Evolutionary conservation across 2,329 filamentous ascomycete genomes (phyloP).

Genomic region (Penicillium sp.): DNA sequence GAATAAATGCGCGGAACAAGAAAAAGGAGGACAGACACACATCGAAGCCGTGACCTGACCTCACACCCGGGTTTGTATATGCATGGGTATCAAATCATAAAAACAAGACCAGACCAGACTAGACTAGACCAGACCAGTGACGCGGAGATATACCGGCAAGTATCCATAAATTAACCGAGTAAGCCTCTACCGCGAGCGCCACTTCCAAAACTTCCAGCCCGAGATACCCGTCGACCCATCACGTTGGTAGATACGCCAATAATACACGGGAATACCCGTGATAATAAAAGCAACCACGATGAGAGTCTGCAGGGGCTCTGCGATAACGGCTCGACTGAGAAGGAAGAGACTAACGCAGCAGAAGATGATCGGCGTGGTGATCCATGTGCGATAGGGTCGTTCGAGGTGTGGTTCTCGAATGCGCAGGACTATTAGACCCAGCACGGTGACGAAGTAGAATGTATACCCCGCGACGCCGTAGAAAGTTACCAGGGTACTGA

Average conservation of each 20-base stretch:
- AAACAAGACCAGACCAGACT: conserved; percentile 11
- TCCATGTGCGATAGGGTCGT: conserved; percentile 93
- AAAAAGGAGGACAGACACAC: neutral
- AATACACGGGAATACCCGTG: conserved; percentile 85
- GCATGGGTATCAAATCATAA: conserved; percentile 38
- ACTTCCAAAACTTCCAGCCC: conserved; percentile 54
- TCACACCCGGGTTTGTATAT: conserved; percentile 29
- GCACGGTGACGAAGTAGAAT: conserved; percentile 95
- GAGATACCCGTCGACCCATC: conserved; percentile 52
- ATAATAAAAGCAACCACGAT: conserved; percentile 85
- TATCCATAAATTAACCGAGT: neutral
- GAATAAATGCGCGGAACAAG: neutral
- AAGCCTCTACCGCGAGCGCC: conserved; percentile 20
- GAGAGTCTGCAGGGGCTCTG: conserved; percentile 86
- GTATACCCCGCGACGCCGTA: conserved; percentile 97
- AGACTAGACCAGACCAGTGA: conserved; percentile 8
- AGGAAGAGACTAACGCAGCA: conserved; percentile 97
- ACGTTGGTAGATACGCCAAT: conserved; percentile 76
- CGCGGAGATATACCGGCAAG: neutral
- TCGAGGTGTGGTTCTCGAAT: conserved; percentile 87
- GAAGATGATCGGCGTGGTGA: conserved; percentile 95
- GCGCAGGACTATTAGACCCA: conserved; percentile 88
- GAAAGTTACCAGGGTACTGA: conserved; percentile 90
- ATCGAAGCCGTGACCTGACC: conserved; percentile 9
- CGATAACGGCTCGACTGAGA: conserved; percentile 85